phyloP scores from a whole-genome alignment of 371 early-diverging fungal species.

The Funneliformis caledonium region DNA sequence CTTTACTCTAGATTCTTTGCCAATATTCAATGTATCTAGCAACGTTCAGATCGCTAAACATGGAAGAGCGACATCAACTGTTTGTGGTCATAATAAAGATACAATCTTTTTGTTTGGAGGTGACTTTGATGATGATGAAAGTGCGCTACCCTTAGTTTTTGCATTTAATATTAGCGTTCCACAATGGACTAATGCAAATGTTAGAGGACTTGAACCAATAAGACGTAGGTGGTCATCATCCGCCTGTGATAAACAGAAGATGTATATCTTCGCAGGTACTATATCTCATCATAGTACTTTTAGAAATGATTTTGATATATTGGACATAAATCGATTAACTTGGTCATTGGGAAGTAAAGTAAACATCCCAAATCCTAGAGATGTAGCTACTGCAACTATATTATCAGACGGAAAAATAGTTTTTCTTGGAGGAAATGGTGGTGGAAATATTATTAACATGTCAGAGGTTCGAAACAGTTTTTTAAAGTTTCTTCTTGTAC shows the following conservation, averaged over 20 bases:
- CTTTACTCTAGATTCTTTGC: neutral
- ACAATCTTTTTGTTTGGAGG: neutral
- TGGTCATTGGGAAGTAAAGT: neutral
- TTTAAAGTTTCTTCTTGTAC: neutral
- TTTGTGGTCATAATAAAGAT: neutral
- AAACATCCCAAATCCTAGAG: neutral
- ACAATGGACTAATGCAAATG: neutral
- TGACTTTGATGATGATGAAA: neutral
- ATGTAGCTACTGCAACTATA: neutral
- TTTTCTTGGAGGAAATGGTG: neutral
- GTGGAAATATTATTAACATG: neutral
- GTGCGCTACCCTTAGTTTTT: neutral
- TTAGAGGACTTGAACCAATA: neutral
- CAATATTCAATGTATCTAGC: neutral
- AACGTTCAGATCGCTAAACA: neutral
- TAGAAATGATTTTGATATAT: neutral
- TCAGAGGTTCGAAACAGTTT: neutral
- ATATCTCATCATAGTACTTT: neutral
- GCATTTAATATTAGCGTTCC: neutral
- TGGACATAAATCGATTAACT: neutral
- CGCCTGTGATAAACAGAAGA: neutral
- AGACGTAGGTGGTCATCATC: neutral
- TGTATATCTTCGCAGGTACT: neutral
- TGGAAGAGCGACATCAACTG: neutral
- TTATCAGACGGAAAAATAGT: neutral